These are phyloP conservation scores for Zasmidium citrigriseum DNA, from an alignment of 2,329 filamentous ascomycete species.

Conservation along the genomic window DNA sequence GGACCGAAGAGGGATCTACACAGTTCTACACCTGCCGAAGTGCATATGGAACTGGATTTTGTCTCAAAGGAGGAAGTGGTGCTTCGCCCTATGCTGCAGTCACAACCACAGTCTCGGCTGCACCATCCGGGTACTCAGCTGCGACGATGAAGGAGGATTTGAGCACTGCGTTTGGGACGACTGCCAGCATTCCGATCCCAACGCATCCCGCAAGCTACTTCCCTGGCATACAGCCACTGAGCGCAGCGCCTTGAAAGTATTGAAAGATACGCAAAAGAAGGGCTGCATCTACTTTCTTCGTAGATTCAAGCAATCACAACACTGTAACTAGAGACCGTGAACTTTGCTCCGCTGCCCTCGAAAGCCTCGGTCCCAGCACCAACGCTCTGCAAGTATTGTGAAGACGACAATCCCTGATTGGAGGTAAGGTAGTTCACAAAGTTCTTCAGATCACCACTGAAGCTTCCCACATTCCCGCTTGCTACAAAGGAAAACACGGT, in stretches of 20 bases:
- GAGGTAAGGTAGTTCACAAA: conserved; percentile 59
- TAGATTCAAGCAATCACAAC: too few relatives aligned
- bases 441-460: conserved; percentile 57
- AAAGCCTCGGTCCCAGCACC: conserved; percentile 13
- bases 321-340: conserved; percentile 11
- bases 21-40: conserved; percentile 50
- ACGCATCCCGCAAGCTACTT: conserved; percentile 44
- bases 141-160: conserved; percentile 40
- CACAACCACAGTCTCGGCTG: conserved; percentile 38
- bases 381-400: conserved; percentile 53
- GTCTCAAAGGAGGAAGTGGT: not conserved
- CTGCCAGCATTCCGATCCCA: conserved; percentile 43
- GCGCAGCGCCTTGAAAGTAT: not conserved
- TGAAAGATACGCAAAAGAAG: not conserved
- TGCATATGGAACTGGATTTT: conserved; percentile 39
- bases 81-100: conserved; percentile 32
- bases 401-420: conserved; percentile 48
- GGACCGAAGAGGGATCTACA: conserved; percentile 48
- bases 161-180: conserved; percentile 33
- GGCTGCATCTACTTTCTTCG: too few relatives aligned
- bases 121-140: conserved; percentile 41
- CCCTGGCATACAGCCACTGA: conserved; percentile 39
- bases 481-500: conserved; percentile 62
- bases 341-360: conserved; percentile 5
- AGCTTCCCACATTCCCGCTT: conserved; percentile 47